Evolutionary conservation across 1,139 yeast species (phyloP), one percentile per base, ranked within the genome.

Genomic region (Candida frijolesensis): DNA sequence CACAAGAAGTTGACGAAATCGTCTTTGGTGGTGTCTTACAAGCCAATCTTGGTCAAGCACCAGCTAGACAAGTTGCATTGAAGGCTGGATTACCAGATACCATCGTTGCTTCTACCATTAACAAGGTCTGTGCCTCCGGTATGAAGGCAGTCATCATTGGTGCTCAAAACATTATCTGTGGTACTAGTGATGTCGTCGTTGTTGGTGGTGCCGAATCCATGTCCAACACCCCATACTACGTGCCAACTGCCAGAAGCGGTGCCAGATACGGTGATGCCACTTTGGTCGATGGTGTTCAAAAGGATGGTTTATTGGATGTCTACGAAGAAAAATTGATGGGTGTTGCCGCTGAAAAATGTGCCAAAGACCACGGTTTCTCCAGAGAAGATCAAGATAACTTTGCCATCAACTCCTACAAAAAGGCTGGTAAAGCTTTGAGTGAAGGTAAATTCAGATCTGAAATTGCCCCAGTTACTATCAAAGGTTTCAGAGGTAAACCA

Each of bases 141-240:
- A 79, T 92, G 85, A 94, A 94, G 77, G 84, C 97, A 40, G 83
- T 89, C 62, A 90, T 92, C 62, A 73, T 87, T 57, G 98, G 91
- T 56, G 94, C 97, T 45, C 98, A 92, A 74, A 75, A 94, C 54
- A 92, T 94, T 63, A 72, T 88, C 65, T 82, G 96, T 60, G 97
- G 97, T 49, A 79, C 83, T 58, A 96, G 97, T 50, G 97, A 91
- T 64, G 85, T 94, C 58, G 96, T 92, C 44, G 88, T 94, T 60
- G 96, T 94, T 47, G 99, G 98, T 61, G 99, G 99, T 65, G 95
- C 97, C 57, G 99, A 94, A 75, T 87, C 96, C 54, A 94, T 94
- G 99, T 80, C 96, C 57, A 94, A 94, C 68, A 84, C 92, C 42
- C 99, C 99, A 53, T 94, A 94, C 79, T 94, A 94, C 70, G 66